Conservation (phyloP, 768 basidiomycete species). For the Phylloporus sp. region DNA sequence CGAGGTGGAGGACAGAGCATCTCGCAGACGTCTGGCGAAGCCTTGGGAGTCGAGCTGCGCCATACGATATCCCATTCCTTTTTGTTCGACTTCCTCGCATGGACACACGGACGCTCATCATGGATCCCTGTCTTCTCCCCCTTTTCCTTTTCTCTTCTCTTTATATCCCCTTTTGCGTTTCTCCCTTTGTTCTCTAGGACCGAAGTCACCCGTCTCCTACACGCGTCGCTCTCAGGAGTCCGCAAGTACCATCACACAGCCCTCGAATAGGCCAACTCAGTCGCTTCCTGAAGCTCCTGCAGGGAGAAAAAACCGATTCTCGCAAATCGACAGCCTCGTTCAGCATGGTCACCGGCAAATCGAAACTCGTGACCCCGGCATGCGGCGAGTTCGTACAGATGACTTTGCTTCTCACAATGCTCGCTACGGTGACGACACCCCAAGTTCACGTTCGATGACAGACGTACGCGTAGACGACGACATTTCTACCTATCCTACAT, state of each 20-base stretch:
- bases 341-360: conserved; percentile 12
- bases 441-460: conserved; percentile 18
- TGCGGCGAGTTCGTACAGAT: conserved; percentile 19
- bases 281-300: conserved; percentile 8
- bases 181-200: conserved; percentile 40
- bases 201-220: conserved; percentile 34
- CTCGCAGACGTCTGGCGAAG: conserved; percentile 39
- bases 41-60: conserved; percentile 44
- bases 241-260: conserved; percentile 3
- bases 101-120: conserved; percentile 41
- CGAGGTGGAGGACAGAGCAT: conserved; percentile 33
- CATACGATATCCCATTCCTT: conserved; percentile 29
- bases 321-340: conserved; percentile 14
- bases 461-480: conserved; percentile 18
- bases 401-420: conserved; percentile 8
- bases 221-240: conserved; percentile 30
- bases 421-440: conserved; percentile 15
- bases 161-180: conserved; percentile 28
- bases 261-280: conserved; percentile 16
- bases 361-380: conserved; percentile 13
- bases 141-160: conserved; percentile 29
- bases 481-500: conserved; percentile 16
- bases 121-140: conserved; percentile 34
- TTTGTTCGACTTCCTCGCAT: conserved; percentile 38
- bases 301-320: conserved; percentile 22